Evolutionary conservation across 768 basidiomycete genomes (phyloP), one percentile per base, ranked within the genome.

Genomic region (Neoboletus brunneissimus): DNA sequence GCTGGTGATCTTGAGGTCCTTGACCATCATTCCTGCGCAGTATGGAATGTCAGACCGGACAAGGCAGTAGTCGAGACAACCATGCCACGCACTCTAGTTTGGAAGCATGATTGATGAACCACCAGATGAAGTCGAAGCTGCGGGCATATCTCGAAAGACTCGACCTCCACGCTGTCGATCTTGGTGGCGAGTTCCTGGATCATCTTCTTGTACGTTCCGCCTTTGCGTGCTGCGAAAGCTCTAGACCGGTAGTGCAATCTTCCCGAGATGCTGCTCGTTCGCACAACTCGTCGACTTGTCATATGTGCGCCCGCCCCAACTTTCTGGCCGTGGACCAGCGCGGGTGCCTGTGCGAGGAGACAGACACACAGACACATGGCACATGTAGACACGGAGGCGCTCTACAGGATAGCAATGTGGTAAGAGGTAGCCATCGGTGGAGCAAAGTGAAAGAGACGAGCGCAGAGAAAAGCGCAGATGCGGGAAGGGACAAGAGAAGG

Each of bases 151-250:
- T 43, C 41, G 42, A 38, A 3, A 4, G 12, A 25, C 12, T 37
- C 40, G 20, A 50, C 32, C 47, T 31, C 22, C 13, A 38, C n/a
- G 16, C 32, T 15, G 12, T 50, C 31, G 23, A 58, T 25, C 32
- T 12, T 59, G 16, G 41, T 47, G 37, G 46, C 34, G 43, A 68
- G 64, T 51, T 58, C 61, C 51, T 49, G 18, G 3, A 57, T 38
- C 5, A 6, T 60, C 51, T 35, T 34, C 54, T 35, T 38, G 38
- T 48, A 44, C n/a, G 41, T 4, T 43, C 51, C 6, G 27, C 34
- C 38, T 58, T 60, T 12, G 15, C 47, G n/a, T 23, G 51, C 20
- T 48, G 58, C 11, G 47, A 58, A 43, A 5, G 32, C 20, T 53
- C 47, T 16, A 65, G 37, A 22, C 1, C 11, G n/a, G 25, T 31